A percentile compares a stretch with the other conserved stretches of the same genome.
Conservation (phyloP, 2,329 filamentous ascomycete genomes). For the Arthrobotrys sphaeroides region DNA sequence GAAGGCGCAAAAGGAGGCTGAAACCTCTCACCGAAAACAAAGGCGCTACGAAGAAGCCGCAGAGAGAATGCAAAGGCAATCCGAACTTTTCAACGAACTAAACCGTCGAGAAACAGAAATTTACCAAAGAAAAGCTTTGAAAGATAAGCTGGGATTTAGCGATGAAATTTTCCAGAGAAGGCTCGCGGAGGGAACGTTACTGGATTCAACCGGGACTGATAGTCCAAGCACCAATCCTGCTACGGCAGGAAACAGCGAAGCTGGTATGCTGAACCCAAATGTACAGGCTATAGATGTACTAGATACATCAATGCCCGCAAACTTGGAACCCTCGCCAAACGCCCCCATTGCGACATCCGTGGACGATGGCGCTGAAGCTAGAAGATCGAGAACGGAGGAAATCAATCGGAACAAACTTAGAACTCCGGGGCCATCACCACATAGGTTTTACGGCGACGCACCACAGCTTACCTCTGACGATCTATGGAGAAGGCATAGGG, state of each 20-base stretch:
- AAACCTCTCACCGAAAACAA: background rate
- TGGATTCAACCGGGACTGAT: background rate
- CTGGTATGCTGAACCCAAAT: background rate
- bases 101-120: slow-evolving; percentile 14
- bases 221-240: background rate
- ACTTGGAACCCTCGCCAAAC: background rate
- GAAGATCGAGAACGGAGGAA: background rate
- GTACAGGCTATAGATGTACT: background rate
- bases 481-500: background rate
- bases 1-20: background rate
- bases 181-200: slow-evolving; percentile 7
- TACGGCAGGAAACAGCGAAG: background rate
- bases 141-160: slow-evolving; percentile 7
- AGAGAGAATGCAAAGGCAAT: background rate
- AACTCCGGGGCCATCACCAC: background rate
- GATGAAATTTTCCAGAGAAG: background rate
- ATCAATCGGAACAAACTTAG: background rate
- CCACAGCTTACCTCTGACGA: background rate
- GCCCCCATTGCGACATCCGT: background rate
- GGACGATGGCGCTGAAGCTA: background rate
- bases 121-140: background rate
- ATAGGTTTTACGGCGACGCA: background rate
- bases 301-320: background rate
- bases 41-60: background rate
- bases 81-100: slow-evolving; percentile 8